Evolutionary conservation across 116 monocot genomes (phyloP).

Genomic region (Phalaenopsis hybrid): DNA sequence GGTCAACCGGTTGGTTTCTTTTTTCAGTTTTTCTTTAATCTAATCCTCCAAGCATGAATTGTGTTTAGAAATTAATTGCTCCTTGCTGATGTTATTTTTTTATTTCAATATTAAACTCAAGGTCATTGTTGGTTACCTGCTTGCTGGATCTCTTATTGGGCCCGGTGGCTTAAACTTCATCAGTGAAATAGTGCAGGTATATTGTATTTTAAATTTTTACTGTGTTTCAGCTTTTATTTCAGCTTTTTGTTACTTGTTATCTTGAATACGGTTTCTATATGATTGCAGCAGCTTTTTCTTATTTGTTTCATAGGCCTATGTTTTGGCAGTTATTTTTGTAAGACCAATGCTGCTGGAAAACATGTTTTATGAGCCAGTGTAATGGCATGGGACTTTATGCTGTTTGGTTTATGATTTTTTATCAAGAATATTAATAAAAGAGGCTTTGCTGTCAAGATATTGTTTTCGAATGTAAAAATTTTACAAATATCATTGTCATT

Average conservation of each 20-base stretch:
- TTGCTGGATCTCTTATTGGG: slow-evolving; percentile 95
- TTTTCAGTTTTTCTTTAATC: not conserved
- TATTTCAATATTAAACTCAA: slow-evolving; percentile 15
- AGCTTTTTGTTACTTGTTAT: not conserved
- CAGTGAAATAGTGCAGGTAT: slow-evolving; percentile 94
- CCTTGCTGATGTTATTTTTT: not conserved
- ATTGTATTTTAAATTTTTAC: not conserved
- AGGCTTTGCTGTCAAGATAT: not conserved
- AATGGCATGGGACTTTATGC: not conserved
- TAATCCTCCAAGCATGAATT: not conserved
- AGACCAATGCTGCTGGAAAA: not conserved
- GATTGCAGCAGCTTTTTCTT: not conserved
- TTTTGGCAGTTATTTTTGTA: not conserved
- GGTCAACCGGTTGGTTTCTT: slow-evolving; percentile 79
- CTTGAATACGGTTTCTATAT: not conserved
- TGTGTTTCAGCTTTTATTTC: not conserved
- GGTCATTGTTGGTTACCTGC: slow-evolving; percentile 99
- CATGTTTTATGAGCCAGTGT: not conserved
- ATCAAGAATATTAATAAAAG: not conserved
- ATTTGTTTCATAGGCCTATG: not conserved
- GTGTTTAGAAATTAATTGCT: not conserved
- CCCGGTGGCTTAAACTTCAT: slow-evolving; percentile 91
- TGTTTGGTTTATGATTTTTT: not conserved
- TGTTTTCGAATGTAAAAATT: not conserved
- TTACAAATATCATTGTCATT: not conserved